phyloP scores from a whole-genome alignment of 129 eudicot species.

The Heracleum sosnowskyi region DNA sequence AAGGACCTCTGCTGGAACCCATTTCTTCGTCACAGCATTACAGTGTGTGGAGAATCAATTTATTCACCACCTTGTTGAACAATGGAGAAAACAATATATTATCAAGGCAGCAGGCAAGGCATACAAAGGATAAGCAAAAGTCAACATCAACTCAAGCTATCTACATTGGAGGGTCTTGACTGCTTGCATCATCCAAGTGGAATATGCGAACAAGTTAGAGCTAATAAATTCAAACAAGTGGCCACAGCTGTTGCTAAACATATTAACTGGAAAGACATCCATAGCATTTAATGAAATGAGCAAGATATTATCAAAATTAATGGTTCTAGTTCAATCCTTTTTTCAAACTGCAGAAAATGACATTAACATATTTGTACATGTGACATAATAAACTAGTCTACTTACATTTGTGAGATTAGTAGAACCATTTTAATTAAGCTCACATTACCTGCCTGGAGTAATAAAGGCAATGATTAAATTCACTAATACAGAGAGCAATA shows the following conservation, averaged over 20 bases:
- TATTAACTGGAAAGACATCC: background rate
- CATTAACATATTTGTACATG: background rate
- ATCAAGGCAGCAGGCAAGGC: background rate
- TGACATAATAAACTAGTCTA: background rate
- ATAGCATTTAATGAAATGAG: background rate
- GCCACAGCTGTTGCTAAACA: conserved; percentile 1
- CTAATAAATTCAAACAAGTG: conserved; percentile 2
- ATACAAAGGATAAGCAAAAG: conserved; percentile 5
- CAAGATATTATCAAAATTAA: conserved; percentile 1
- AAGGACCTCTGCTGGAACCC: conserved; percentile 25
- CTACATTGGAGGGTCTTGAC: conserved; percentile 5
- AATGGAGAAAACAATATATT: background rate
- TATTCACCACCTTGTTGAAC: background rate
- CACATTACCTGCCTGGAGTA: no score
- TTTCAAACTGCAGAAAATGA: background rate
- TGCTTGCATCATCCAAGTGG: background rate
- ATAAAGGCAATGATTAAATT: background rate
- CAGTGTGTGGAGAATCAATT: conserved; percentile 15
- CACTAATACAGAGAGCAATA: background rate
- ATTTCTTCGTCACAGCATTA: conserved; percentile 28
- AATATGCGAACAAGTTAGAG: background rate
- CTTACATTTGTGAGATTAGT: background rate
- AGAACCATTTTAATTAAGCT: no score
- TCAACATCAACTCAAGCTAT: conserved; percentile 11
- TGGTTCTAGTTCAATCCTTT: background rate